These are phyloP conservation scores for Pleomassaria siparia DNA, from an alignment of 2,329 filamentous ascomycete species.

Conservation along the genomic window DNA sequence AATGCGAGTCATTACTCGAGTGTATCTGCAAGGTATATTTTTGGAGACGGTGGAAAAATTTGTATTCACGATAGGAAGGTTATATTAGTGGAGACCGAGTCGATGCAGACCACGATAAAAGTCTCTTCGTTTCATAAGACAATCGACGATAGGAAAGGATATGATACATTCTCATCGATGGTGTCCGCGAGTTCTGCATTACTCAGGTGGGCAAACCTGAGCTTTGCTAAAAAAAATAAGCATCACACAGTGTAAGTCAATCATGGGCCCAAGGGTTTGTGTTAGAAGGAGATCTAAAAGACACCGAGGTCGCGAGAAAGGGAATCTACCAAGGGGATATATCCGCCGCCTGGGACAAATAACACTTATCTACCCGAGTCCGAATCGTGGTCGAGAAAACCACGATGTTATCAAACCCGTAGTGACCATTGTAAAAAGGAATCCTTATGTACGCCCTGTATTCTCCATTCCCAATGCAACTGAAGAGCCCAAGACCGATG, in stretches of 20 bases:
- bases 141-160: too few relatives aligned
- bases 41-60: too few relatives aligned
- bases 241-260: background rate
- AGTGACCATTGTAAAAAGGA: background rate
- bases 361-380: background rate
- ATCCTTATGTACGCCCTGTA: conserved; percentile 1
- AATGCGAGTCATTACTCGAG: too few relatives aligned
- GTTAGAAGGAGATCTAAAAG: background rate
- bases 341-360: background rate
- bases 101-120: too few relatives aligned
- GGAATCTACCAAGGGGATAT: conserved; percentile 2
- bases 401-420: conserved; percentile 5
- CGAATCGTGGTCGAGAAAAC: background rate
- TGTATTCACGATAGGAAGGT: too few relatives aligned
- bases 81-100: too few relatives aligned
- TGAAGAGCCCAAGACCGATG: background rate
- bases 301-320: background rate
- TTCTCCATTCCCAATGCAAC: background rate
- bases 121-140: too few relatives aligned
- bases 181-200: too few relatives aligned
- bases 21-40: too few relatives aligned
- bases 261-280: background rate
- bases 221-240: background rate
- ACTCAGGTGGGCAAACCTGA: too few relatives aligned
- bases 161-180: too few relatives aligned